Conservation (phyloP, 2,329 filamentous ascomycete genomes). For the Lachnellula occidentalis region DNA sequence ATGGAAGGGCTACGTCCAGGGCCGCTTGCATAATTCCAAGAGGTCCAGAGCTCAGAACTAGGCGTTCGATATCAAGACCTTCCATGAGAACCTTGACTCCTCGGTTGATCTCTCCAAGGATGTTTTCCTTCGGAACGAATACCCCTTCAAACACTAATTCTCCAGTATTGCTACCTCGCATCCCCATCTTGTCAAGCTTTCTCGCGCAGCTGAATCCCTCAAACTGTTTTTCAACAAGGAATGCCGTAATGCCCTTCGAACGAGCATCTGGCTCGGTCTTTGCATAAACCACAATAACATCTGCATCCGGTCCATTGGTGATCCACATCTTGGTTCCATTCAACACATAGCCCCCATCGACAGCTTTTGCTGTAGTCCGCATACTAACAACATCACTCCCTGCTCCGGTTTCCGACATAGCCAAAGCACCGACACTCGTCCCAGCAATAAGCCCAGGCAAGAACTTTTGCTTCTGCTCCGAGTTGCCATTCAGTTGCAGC, state of each 20-base stretch:
- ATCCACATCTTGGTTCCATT: constrained; percentile 92
- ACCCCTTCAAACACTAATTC: constrained; percentile 88
- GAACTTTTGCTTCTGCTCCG: constrained; percentile 73
- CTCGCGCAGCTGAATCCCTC: constrained; percentile 79
- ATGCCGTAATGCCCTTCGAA: constrained; percentile 91
- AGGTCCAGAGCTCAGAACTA: constrained; percentile 86
- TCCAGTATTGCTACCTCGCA: constrained; percentile 94
- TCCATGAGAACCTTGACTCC: constrained; percentile 94
- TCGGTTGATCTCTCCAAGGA: constrained; percentile 73
- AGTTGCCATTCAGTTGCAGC: constrained; percentile 78
- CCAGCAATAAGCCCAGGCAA: constrained; percentile 78
- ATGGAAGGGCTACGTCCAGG: constrained; percentile 81
- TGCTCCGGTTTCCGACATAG: constrained; percentile 90
- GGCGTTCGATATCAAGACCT: constrained; percentile 85
- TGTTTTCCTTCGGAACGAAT: constrained; percentile 77
- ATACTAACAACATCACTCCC: constrained; percentile 94
- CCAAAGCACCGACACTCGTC: constrained; percentile 76
- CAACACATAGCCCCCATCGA: constrained; percentile 79
- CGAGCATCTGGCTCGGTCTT: constrained; percentile 79
- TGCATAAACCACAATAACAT: constrained; percentile 90
- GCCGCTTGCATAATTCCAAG: constrained; percentile 91
- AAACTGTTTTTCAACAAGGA: constrained; percentile 68
- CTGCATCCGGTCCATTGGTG: constrained; percentile 94
- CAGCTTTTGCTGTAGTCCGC: constrained; percentile 76
- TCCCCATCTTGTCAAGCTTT: constrained; percentile 96